Conservation (phyloP, 2,329 filamentous ascomycete genomes). For the Diaporthe aspalathi region DNA sequence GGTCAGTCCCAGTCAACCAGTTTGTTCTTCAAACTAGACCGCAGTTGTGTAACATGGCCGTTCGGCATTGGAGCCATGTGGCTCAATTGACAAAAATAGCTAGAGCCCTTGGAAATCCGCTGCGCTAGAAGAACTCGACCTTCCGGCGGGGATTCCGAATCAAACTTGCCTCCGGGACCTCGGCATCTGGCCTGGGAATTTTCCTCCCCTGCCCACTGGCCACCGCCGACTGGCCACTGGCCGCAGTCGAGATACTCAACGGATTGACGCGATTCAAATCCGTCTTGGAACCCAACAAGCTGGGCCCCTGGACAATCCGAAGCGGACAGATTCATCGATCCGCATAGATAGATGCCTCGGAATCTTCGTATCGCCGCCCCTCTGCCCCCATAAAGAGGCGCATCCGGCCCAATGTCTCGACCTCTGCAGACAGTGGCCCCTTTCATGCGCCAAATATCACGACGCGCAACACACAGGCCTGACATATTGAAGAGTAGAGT, state of each 20-base stretch:
- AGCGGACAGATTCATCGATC: background rate
- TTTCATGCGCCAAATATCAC: conserved; percentile 32
- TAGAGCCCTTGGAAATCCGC: background rate
- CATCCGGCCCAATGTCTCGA: conserved; percentile 34
- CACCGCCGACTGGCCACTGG: background rate
- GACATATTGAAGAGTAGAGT: background rate
- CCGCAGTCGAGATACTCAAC: conserved; percentile 24
- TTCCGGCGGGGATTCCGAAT: background rate
- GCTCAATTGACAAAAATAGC: conserved; percentile 9
- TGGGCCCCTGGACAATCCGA: conserved; percentile 23
- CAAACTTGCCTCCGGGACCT: conserved; percentile 28
- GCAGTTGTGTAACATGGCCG: background rate
- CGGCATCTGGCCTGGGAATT: conserved; percentile 19
- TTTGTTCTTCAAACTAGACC: no score
- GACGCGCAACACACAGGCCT: conserved; percentile 1
- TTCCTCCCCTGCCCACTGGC: conserved; percentile 22
- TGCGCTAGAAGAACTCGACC: background rate
- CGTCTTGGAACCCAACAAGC: conserved; percentile 31
- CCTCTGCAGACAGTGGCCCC: conserved; percentile 14
- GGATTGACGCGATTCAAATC: conserved; percentile 27
- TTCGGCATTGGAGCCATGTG: background rate
- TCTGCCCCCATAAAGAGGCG: conserved; percentile 2
- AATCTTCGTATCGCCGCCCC: background rate
- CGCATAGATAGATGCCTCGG: conserved; percentile 11
- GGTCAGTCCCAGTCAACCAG: no score